Evolutionary conservation across 371 early-diverging fungal species (phyloP), one percentile per base, ranked within the genome.

Genomic region (Fennellomyces sp.): DNA sequence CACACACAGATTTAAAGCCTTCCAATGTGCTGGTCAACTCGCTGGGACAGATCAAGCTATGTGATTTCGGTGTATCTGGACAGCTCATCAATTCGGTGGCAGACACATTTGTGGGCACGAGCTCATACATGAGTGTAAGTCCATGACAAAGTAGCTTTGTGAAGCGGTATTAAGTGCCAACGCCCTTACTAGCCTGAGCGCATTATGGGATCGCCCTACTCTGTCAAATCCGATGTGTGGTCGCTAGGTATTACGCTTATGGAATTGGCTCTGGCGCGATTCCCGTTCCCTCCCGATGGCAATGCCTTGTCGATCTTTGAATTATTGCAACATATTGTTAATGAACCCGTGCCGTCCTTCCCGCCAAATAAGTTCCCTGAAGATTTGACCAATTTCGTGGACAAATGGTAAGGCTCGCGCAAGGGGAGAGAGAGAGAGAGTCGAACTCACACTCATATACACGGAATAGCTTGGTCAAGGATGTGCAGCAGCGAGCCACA

Each of bases 151-250:
- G 48, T 25, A 19, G 12, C 0, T n/a, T 47, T 8, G 31, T 13
- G 26, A 25, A 21, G 33, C n/a, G 11, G 7, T 42, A 19, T 45
- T 39, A 11, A 25, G 47, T 28, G 15, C 27, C 1, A 2, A 30
- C 65, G 3, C 61, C 25, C 30, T 23, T 47, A 33, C 15, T 78
- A 93, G 92, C 98, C 98, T 50, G 99, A 98, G 73, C 88, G 99
- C 56, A 97, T 98, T 62, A 88, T 92, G 68, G 97, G 96, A 50
- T 87, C 85, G 57, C 84, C 86, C 52, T 96, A 97, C 73, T 87
- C 96, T 17, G 92, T 94, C 45, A 90, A 92, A 65, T 94, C 94
- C 15, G 98, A 98, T 72, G 92, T 95, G 23, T 98, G 99, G 99
- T 91, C 92, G 31, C 73, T 98, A 39, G 97, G 97, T 5, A 88